Evolutionary conservation across 805 yeast genomes (phyloP).

Genomic region (Metschnikowia colocasiae): DNA sequence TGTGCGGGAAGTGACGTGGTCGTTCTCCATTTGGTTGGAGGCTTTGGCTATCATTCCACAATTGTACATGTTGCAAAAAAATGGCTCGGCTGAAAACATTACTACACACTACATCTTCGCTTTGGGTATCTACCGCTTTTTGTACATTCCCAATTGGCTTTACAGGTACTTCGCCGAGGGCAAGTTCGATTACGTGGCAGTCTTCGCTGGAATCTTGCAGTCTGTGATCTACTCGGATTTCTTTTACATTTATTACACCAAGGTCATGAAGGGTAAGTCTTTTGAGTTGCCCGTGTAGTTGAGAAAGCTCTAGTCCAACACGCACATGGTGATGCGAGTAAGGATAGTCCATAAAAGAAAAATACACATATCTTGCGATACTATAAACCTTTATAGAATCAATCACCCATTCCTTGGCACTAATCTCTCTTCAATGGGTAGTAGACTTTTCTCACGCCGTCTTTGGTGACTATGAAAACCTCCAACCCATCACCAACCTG

Average conservation of each 20-base stretch:
- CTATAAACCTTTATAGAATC: not conserved
- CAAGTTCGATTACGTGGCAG: conserved; percentile 63
- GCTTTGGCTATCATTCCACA: conserved; percentile 91
- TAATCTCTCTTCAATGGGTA: conserved; percentile 87
- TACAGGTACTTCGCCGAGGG: conserved; percentile 72
- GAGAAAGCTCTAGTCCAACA: not conserved
- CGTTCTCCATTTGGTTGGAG: conserved; percentile 90
- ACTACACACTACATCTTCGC: conserved; percentile 94
- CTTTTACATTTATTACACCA: conserved; percentile 82
- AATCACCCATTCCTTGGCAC: not conserved
- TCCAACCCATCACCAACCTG: conserved; percentile 97
- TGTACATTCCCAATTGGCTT: conserved; percentile 93
- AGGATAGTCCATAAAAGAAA: not conserved
- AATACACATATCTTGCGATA: not conserved
- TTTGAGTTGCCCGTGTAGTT: conserved; percentile 62
- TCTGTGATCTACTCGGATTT: conserved; percentile 90
- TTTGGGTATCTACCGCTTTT: conserved; percentile 81
- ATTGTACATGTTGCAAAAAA: conserved; percentile 80
- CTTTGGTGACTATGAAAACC: conserved; percentile 85
- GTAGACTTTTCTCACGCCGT: conserved; percentile 81
- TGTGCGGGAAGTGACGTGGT: conserved; percentile 68
- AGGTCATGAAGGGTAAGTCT: conserved; percentile 73
- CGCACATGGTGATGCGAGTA: not conserved
- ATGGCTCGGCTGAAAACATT: conserved; percentile 82
- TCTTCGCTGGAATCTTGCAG: conserved; percentile 80